Evolutionary conservation across 805 yeast genomes (phyloP).

Genomic region (Diddensiella transvaalensis): DNA sequence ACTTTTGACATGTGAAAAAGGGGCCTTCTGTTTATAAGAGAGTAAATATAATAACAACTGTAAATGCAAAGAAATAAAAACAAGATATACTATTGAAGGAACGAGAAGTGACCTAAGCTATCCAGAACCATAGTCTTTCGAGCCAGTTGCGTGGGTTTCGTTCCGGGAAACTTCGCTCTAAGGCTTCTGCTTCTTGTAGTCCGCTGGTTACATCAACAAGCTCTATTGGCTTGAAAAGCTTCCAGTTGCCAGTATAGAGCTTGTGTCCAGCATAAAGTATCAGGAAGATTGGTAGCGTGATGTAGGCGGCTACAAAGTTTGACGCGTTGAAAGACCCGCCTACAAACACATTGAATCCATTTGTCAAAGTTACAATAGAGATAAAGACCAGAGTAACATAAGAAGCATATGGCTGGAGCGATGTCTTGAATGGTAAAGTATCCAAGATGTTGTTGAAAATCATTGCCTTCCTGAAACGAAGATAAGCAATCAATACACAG

Average conservation of each 20-base stretch:
- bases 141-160: conserved; percentile 34
- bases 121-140: conserved; percentile 49
- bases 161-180: conserved; percentile 45
- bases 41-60: too few relatives aligned
- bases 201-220: conserved; percentile 62
- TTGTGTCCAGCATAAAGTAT: conserved; percentile 58
- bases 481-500: conserved; percentile 48
- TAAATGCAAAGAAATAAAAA: too few relatives aligned
- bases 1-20: neutral
- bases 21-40: too few relatives aligned
- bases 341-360: conserved; percentile 68
- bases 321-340: conserved; percentile 45
- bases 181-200: conserved; percentile 48
- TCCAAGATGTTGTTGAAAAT: conserved; percentile 48
- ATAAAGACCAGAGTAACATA: conserved; percentile 51
- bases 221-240: conserved; percentile 48
- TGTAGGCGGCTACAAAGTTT: conserved; percentile 69
- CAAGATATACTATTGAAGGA: conserved; percentile 3
- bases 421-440: conserved; percentile 56
- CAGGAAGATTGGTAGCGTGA: conserved; percentile 57
- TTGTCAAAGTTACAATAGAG: conserved; percentile 56
- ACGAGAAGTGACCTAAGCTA: conserved; percentile 34
- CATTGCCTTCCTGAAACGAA: conserved; percentile 65
- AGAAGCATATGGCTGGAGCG: conserved; percentile 55
- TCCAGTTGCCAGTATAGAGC: conserved; percentile 41